Base-by-base conservation (phyloP, 306 rosid genomes). In the Ceratonia siliqua region DNA sequence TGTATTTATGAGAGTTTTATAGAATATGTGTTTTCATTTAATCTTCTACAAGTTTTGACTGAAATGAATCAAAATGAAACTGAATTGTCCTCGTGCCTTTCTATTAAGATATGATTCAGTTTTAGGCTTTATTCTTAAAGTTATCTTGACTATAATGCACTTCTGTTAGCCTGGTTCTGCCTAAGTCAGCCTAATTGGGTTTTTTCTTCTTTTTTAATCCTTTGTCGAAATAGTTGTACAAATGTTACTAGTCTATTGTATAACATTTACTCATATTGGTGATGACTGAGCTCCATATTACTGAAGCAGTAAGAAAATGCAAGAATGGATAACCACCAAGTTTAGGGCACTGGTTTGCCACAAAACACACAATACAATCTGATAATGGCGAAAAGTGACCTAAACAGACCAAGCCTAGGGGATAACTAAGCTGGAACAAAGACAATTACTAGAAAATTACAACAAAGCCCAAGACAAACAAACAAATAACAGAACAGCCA, bases 211-310 rank as follows among this genome's bases (percentile, higher is more conserved):
- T 10, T 41, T 10, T 28, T 59, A 28, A 15, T 21, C 17, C 48
- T 30, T 52, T 61, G 73, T 3, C 39, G 59, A 62, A 62, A 72
- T 46, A 27, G 42, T 53, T 41, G 48, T 56, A 33, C 36, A n/a
- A 14, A 25, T 64, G 42, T 79, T 25, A 17, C 58, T 79, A 18
- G 14, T 46, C 48, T 65, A 28, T 28, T 53, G 18, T 30, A 14
- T 53, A 30, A 53, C 41, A 52, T 78, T 32, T 25, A 22, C 22
- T 68, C 68, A 13, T 62, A n/a, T 65, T 25, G 30, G 25, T 55
- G 67, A 55, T 56, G 53, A 28, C 32, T 28, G 32, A 30, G 35
- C 76, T 42, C 75, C 57, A 41, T 61, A 48, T 59, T 32, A 66
- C n/a, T n/a, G n/a, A n/a, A n/a, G n/a, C n/a, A n/a, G n/a, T n/a